Conservation (phyloP, 2,329 filamentous ascomycete species). For the Colletotrichum endophyticum region DNA sequence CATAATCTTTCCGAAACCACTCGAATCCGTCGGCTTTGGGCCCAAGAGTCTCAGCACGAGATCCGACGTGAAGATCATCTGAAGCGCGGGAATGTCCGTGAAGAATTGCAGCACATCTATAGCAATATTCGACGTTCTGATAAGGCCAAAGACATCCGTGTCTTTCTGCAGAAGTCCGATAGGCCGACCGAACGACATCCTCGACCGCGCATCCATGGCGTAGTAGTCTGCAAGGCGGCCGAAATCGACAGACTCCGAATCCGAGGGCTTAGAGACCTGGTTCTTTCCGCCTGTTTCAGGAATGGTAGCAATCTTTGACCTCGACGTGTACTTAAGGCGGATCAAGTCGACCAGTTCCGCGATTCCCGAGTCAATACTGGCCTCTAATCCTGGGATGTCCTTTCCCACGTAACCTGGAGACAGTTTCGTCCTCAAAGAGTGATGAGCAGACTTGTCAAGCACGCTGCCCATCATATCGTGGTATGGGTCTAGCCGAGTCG, state of each 20-base stretch:
- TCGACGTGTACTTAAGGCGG: not conserved
- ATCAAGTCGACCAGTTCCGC: constrained; percentile 13
- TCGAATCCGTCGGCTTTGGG: not conserved
- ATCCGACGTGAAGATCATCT: not conserved
- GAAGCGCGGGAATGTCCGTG: constrained; percentile 4
- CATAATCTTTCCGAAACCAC: constrained; percentile 11
- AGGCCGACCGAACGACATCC: not conserved
- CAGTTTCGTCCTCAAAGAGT: constrained; percentile 15
- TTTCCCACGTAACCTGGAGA: constrained; percentile 21
- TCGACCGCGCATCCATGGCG: constrained; percentile 13
- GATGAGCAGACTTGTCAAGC: constrained; percentile 20
- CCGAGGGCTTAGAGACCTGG: not conserved
- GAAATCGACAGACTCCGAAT: constrained; percentile 14
- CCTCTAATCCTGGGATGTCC: constrained; percentile 19
- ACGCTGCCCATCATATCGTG: constrained; percentile 25
- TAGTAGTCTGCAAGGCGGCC: constrained; percentile 19
- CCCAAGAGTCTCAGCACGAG: not conserved
- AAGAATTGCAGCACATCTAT: constrained; percentile 10
- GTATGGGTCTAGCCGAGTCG: constrained; percentile 53
- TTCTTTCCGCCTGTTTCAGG: not conserved
- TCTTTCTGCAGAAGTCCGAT: not conserved
- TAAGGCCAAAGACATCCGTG: not conserved
- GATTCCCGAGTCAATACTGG: constrained; percentile 15
- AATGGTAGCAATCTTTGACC: not conserved
- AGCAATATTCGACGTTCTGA: not conserved